Conservation (phyloP, 2,329 filamentous ascomycete species). For the Endothia cerciana region DNA sequence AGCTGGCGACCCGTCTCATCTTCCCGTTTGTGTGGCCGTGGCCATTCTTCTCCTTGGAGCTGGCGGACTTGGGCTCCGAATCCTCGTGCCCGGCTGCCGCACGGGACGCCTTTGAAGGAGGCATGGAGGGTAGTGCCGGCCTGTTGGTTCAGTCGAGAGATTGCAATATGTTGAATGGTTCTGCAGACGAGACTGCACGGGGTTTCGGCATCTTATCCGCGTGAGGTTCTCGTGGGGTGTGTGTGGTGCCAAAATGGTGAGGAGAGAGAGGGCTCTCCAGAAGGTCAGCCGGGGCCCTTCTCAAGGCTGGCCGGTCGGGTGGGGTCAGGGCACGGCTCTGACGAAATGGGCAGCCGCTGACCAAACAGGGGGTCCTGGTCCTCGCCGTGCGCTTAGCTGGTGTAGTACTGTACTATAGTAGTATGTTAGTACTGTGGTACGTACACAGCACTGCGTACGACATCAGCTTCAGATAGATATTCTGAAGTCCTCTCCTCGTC, state of each 20-base stretch:
- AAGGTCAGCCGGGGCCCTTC: conserved; percentile 7
- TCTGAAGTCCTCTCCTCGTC: background rate
- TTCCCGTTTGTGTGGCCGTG: conserved; percentile 52
- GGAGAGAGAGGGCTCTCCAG: conserved; percentile 6
- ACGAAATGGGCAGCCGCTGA: conserved; percentile 11
- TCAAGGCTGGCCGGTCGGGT: conserved; percentile 11
- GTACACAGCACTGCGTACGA: no score
- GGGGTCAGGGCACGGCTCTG: conserved; percentile 12
- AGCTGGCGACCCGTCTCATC: conserved; percentile 59
- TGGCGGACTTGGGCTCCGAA: conserved; percentile 46
- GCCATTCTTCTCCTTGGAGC: conserved; percentile 51
- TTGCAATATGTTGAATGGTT: background rate
- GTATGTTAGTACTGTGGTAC: no score
- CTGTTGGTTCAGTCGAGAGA: background rate
- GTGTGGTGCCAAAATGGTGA: conserved; percentile 8
- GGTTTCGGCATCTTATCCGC: conserved; percentile 8
- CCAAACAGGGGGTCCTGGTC: no score
- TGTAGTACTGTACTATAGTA: no score
- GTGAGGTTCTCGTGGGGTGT: background rate
- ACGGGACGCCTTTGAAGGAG: conserved; percentile 46
- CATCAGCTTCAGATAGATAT: no score
- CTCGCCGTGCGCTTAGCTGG: no score
- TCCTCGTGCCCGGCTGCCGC: conserved; percentile 44
- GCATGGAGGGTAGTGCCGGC: background rate
- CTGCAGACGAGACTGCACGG: background rate